Evolutionary conservation across 768 basidiomycete species (phyloP).

Genomic region (Tulasnella sp.): DNA sequence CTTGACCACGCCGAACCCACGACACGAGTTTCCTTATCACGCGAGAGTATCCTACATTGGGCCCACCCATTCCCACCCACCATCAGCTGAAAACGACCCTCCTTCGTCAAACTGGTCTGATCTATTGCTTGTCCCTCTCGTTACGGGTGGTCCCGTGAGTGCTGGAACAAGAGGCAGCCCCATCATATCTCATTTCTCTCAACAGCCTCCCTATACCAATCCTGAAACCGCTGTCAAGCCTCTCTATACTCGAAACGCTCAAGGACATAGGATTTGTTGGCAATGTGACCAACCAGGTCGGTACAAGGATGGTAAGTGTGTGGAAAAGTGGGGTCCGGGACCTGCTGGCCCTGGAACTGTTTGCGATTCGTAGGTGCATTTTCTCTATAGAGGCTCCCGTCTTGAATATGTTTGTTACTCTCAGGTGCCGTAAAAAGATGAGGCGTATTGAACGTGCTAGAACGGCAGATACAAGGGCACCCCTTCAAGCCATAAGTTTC

Average conservation of each 20-base stretch:
- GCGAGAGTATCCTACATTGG: neutral
- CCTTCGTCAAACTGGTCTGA: neutral
- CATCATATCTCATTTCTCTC: no score
- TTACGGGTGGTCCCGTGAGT: neutral
- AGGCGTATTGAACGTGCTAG: slow-evolving; percentile 71
- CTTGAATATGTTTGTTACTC: slow-evolving; percentile 6
- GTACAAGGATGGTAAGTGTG: slow-evolving; percentile 81
- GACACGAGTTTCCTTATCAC: slow-evolving; percentile 4
- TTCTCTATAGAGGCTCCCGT: neutral
- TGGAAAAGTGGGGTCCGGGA: slow-evolving; percentile 85
- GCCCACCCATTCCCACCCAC: neutral
- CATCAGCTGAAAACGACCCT: neutral
- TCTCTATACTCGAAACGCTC: slow-evolving; percentile 47
- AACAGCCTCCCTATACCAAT: no score
- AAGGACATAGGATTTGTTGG: slow-evolving; percentile 70
- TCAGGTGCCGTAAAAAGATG: slow-evolving; percentile 78
- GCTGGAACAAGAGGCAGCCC: neutral
- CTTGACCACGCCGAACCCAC: neutral
- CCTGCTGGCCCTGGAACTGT: slow-evolving; percentile 80
- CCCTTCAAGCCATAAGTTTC: neutral
- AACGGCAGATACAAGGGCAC: slow-evolving; percentile 33
- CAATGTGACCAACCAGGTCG: slow-evolving; percentile 69
- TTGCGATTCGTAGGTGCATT: slow-evolving; percentile 58
- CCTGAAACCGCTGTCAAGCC: slow-evolving; percentile 27
- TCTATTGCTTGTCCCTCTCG: neutral